Conservation (phyloP, 208 protist species). For the Eutreptiella sp. region DNA sequence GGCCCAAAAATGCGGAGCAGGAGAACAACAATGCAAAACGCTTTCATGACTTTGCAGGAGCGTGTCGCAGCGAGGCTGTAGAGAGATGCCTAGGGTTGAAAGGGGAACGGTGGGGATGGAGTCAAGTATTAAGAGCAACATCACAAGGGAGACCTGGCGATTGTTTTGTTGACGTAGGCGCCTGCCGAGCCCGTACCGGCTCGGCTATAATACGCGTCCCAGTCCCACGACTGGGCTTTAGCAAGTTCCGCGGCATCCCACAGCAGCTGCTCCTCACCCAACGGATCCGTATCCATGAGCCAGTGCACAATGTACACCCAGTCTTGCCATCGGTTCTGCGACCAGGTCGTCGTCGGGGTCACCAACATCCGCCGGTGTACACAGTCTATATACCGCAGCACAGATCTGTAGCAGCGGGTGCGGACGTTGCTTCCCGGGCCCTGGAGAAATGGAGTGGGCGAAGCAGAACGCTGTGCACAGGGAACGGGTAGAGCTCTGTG, state of each 20-base stretch:
- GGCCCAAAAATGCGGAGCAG: too few relatives aligned
- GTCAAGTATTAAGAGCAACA: too few relatives aligned
- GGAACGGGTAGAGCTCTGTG: too few relatives aligned
- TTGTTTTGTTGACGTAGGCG: too few relatives aligned
- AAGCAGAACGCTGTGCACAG: too few relatives aligned
- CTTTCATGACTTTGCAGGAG: too few relatives aligned
- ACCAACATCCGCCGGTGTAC: slow-evolving; percentile 1
- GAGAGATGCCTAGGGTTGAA: too few relatives aligned
- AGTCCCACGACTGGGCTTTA: not conserved
- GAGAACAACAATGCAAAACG: too few relatives aligned
- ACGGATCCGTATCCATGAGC: not conserved
- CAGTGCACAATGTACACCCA: slow-evolving; percentile 6
- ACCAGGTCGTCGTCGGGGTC: not conserved
- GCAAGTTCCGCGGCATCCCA: not conserved
- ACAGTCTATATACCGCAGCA: not conserved
- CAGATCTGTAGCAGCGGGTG: not conserved
- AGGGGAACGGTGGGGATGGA: too few relatives aligned
- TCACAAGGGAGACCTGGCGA: too few relatives aligned
- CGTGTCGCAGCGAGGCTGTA: too few relatives aligned
- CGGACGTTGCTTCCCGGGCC: not conserved
- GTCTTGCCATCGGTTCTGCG: slow-evolving; percentile 14
- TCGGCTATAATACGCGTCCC: slow-evolving; percentile 10
- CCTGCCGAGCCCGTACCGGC: not conserved
- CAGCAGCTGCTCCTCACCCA: slow-evolving; percentile 12
- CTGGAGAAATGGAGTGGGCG: too few relatives aligned